Evolutionary conservation across 352 stramenopile species (phyloP).

Genomic region (Phytophthora cryptogea): DNA sequence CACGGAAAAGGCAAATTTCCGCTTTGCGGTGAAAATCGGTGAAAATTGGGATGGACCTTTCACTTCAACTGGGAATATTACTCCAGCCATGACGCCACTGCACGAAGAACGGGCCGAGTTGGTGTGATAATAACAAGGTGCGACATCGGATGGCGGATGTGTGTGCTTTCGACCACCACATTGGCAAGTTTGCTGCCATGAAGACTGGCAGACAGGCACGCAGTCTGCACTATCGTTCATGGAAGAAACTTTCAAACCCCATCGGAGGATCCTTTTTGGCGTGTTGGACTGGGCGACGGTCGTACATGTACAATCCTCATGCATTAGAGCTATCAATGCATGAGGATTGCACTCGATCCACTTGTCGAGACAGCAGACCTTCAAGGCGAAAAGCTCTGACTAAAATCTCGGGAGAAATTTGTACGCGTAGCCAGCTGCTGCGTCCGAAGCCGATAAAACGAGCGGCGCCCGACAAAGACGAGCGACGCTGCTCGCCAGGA

Average conservation of each 20-base stretch:
- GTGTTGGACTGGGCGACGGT: slow-evolving; percentile 5
- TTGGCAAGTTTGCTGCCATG: background rate
- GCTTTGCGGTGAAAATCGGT: background rate
- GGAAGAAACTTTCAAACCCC: slow-evolving; percentile 14
- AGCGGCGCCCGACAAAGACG: slow-evolving; percentile 18
- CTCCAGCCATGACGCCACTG: slow-evolving; percentile 7
- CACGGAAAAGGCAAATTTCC: slow-evolving; percentile 1
- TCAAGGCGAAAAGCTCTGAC: slow-evolving; percentile 6
- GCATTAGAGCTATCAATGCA: too few relatives aligned
- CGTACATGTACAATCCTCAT: background rate
- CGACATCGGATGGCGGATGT: slow-evolving; percentile 12
- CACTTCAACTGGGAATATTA: background rate
- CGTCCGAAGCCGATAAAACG: slow-evolving; percentile 24
- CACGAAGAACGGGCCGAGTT: slow-evolving; percentile 15
- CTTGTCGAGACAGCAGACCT: background rate
- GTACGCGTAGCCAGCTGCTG: slow-evolving; percentile 17
- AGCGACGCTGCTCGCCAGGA: slow-evolving; percentile 24
- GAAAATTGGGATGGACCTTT: slow-evolving; percentile 1
- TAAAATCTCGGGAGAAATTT: slow-evolving; percentile 28
- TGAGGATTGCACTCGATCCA: too few relatives aligned
- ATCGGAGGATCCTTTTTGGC: slow-evolving; percentile 20
- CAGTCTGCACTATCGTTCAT: slow-evolving; percentile 3
- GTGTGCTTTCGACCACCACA: slow-evolving; percentile 9
- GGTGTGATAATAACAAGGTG: background rate
- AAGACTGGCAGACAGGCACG: slow-evolving; percentile 12